These are phyloP conservation scores for Pythium aphanidermatum DNA, from an alignment of 352 stramenopile genomes.

Conservation along the genomic window DNA sequence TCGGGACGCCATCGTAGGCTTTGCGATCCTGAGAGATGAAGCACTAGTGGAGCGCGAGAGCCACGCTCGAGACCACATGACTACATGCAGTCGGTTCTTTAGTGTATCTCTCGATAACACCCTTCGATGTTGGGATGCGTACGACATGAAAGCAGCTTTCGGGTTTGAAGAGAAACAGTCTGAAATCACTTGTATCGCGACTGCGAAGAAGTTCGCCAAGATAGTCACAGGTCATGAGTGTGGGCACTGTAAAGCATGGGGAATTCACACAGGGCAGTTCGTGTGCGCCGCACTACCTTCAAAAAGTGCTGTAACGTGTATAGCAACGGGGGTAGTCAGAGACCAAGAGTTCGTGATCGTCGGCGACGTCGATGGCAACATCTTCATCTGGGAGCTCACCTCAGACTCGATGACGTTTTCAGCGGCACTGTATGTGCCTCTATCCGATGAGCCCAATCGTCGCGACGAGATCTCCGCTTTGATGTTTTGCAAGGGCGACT, in stretches of 20 bases:
- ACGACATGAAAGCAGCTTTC: constrained; percentile 55
- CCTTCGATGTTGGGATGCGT: constrained; percentile 72
- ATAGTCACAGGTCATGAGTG: constrained; percentile 56
- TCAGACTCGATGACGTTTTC: constrained; percentile 26
- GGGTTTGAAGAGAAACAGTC: constrained; percentile 60
- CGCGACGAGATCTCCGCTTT: constrained; percentile 48
- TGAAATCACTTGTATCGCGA: constrained; percentile 55
- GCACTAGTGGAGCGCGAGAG: not conserved
- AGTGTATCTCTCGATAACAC: constrained; percentile 63
- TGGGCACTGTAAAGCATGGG: constrained; percentile 57
- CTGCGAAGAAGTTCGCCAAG: constrained; percentile 42
- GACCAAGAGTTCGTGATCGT: constrained; percentile 55
- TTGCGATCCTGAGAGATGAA: constrained; percentile 34
- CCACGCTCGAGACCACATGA: not conserved
- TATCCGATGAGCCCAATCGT: constrained; percentile 20
- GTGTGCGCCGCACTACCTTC: constrained; percentile 16
- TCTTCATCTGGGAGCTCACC: constrained; percentile 54
- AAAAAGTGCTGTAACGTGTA: constrained; percentile 38
- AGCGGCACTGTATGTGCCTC: not conserved
- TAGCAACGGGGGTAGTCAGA: constrained; percentile 41
- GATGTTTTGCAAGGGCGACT: constrained; percentile 42
- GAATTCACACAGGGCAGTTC: constrained; percentile 50
- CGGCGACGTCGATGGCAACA: constrained; percentile 34
- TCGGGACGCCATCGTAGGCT: constrained; percentile 34
- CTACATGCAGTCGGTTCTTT: constrained; percentile 39